These are phyloP conservation scores for Penicillium lividum DNA, from an alignment of 495 filamentous ascomycete species.

Conservation along the genomic window DNA sequence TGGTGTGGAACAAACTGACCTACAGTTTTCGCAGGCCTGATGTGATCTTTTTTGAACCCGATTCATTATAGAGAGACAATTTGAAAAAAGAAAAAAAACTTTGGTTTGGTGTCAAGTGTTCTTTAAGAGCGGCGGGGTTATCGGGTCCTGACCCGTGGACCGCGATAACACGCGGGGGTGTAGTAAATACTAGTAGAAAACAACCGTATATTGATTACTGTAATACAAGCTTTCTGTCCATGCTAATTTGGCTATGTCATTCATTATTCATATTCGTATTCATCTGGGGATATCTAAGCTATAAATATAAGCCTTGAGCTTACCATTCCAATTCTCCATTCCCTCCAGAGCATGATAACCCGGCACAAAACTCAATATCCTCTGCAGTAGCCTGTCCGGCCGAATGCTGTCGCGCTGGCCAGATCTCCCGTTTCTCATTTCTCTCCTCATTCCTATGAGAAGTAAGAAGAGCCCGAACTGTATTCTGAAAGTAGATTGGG, in stretches of 20 bases:
- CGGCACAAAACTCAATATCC: constrained; percentile 40
- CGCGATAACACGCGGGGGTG: constrained; percentile 6
- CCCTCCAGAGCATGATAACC: constrained; percentile 23
- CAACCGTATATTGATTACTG: not conserved
- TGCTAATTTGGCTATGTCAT: not conserved
- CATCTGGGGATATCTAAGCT: not conserved
- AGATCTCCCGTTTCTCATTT: constrained; percentile 40
- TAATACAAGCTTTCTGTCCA: not conserved
- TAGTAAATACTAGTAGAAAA: no score
- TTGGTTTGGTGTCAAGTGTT: not conserved
- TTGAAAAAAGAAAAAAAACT: not conserved
- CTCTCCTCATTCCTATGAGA: constrained; percentile 42
- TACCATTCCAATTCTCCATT: constrained; percentile 23
- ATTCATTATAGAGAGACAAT: constrained; percentile 8
- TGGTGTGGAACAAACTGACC: constrained; percentile 24
- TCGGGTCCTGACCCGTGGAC: constrained; percentile 17
- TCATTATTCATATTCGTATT: not conserved
- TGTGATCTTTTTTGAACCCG: constrained; percentile 27
- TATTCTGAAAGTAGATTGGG: constrained; percentile 49
- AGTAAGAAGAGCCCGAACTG: constrained; percentile 38
- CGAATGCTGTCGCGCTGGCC: constrained; percentile 46
- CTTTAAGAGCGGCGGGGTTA: constrained; percentile 23
- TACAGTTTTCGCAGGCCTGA: constrained; percentile 45
- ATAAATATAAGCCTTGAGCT: not conserved
- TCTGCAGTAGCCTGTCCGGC: constrained; percentile 30